Evolutionary conservation across 139 green algal genomes (phyloP).

Genomic region (Tetradesmus obliquus): DNA sequence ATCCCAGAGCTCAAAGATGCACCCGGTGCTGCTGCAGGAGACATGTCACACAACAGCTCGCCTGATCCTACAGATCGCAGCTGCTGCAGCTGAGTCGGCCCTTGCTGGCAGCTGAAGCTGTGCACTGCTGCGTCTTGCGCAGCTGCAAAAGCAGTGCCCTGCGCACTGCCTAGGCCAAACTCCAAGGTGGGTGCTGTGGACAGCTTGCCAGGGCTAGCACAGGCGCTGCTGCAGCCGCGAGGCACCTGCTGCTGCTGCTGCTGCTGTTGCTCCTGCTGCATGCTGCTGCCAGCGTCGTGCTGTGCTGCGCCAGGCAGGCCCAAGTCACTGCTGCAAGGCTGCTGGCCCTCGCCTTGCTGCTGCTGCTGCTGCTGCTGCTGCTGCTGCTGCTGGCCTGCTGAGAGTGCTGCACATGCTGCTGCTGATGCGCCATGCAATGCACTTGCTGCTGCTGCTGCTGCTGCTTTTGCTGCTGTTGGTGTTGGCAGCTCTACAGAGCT

Average conservation of each 20-base stretch:
- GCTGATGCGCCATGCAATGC: conserved; percentile 1
- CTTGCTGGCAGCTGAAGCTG: not conserved
- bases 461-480: conserved; percentile 1
- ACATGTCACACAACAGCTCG: not conserved
- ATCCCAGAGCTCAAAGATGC: not conserved
- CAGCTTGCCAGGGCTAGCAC: not conserved
- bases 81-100: not conserved
- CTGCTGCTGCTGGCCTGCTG: not conserved
- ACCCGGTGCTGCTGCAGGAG: not conserved
- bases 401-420: not conserved
- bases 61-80: not conserved
- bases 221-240: not conserved
- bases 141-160: not conserved
- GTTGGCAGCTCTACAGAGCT: not conserved
- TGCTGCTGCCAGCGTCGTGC: not conserved
- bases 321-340: not conserved
- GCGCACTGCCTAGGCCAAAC: not conserved
- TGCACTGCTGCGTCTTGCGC: not conserved
- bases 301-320: not conserved
- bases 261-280: not conserved
- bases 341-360: not conserved
- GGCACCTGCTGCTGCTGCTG: conserved; percentile 2
- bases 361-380: not conserved
- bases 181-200: not conserved
- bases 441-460: not conserved